Evolutionary conservation across 768 basidiomycete genomes (phyloP), one percentile per base, ranked within the genome.

Genomic region (Tulasnella sp.): DNA sequence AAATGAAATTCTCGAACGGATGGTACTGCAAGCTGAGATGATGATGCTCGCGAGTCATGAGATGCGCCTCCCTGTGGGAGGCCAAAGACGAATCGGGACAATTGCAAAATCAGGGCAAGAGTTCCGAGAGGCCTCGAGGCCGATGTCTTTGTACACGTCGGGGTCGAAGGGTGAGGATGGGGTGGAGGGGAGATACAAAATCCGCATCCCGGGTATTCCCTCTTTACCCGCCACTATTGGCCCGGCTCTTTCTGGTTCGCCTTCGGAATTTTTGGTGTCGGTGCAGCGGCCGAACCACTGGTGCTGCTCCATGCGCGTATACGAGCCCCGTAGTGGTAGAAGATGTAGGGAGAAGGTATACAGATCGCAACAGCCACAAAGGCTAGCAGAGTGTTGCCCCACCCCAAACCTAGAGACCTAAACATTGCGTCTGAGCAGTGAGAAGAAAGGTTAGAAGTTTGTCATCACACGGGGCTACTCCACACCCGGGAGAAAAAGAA

Each of bases 301-400:
- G 40, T 39, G 55, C 40, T 70, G 67, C 78, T 78, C 78, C 78
- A 74, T 13, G 23, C n/a, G 11, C 78, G 73, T 67, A 78, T 42
- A n/a, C 78, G 42, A 10, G 78, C 48, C 5, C 78, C 78, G 42
- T 78, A 78, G 16, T 42, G 42, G 55, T 78, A 78, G 73, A 78
- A 78, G 42, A 78, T 35, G 32, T 46, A 75, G 7, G 78, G 78
- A 37, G 78, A 42, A 16, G 91, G 91, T 79, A 89, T 88, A 20
- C 91, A 91, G 18, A 93, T 83, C 0, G 83, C 86, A 75, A 93
- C 88, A 1, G 90, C 86, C 1, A 88, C 80, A 11, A 82, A 86
- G 0, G 92, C 92, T 7, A 94, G 85, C 3, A 93, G 85, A 0
- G 92, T 91, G 79, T 90, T 84, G 10, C 91, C 91, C 79, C 90